Evolutionary conservation across 169 alveolate genomes (phyloP).

Genomic region (Plasmodium ovale): DNA sequence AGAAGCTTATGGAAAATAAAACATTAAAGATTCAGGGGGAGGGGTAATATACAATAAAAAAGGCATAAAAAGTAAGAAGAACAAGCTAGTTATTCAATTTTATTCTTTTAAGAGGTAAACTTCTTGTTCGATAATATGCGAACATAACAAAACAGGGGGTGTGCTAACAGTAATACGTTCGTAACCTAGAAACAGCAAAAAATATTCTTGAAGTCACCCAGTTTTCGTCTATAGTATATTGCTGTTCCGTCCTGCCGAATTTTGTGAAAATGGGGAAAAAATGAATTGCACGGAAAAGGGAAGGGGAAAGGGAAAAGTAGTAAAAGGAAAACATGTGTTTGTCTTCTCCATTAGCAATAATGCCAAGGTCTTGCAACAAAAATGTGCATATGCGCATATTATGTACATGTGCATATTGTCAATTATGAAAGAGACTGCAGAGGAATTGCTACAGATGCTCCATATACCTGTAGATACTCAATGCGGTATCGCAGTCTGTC

Average conservation of each 20-base stretch:
- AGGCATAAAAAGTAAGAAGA: too few relatives aligned
- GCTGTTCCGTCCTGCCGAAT: conserved; percentile 72
- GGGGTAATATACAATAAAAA: too few relatives aligned
- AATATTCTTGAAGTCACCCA: conserved; percentile 30
- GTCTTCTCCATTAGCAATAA: too few relatives aligned
- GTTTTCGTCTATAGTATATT: conserved; percentile 51
- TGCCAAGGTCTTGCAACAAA: too few relatives aligned
- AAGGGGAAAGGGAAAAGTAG: background rate
- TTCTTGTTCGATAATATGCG: background rate
- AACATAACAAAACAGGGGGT: conserved; percentile 1
- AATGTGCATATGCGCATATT: too few relatives aligned
- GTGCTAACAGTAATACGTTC: background rate
- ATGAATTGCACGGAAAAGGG: too few relatives aligned
- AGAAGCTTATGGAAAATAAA: too few relatives aligned
- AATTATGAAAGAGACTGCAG: background rate
- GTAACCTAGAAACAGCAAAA: conserved; percentile 38
- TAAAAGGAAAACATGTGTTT: too few relatives aligned
- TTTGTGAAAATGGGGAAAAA: too few relatives aligned
- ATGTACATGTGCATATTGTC: too few relatives aligned
- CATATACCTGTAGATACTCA: conserved; percentile 46
- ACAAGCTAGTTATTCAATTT: too few relatives aligned
- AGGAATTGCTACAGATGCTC: background rate
- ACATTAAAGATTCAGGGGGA: background rate
- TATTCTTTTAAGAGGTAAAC: conserved; percentile 7
- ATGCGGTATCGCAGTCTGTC: conserved; percentile 45